Conservation (phyloP, 1,139 yeast genomes). For the Maudiozyma humilis region DNA sequence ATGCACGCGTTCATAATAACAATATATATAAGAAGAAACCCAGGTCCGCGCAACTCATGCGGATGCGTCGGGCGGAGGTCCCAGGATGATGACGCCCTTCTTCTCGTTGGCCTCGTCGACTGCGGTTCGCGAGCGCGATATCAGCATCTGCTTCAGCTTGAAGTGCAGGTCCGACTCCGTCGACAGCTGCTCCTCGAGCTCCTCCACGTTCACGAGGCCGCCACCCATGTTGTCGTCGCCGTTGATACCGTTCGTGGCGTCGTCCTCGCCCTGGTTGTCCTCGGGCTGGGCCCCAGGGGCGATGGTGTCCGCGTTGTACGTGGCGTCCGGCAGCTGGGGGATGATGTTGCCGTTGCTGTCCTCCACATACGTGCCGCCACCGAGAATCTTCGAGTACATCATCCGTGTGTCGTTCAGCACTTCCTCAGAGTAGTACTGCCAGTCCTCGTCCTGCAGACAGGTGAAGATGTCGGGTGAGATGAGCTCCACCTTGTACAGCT, state of each 20-base stretch:
- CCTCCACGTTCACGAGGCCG: conserved; percentile 21
- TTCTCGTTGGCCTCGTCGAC: conserved; percentile 24
- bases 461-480: conserved; percentile 32
- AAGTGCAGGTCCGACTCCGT: conserved; percentile 31
- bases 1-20: neutral
- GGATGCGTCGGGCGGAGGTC: conserved; percentile 16
- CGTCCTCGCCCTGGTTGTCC: conserved; percentile 3
- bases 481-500: conserved; percentile 31
- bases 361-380: conserved; percentile 41
- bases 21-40: neutral
- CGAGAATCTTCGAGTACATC: conserved; percentile 87
- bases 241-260: conserved; percentile 4
- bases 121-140: conserved; percentile 23
- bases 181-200: conserved; percentile 24
- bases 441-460: conserved; percentile 42
- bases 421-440: conserved; percentile 82
- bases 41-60: neutral
- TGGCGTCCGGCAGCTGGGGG: conserved; percentile 19
- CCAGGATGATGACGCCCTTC: conserved; percentile 30
- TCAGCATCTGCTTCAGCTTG: conserved; percentile 25
- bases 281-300: neutral
- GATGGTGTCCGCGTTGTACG: neutral
- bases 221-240: conserved; percentile 13
- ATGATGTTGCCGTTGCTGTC: conserved; percentile 28
- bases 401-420: conserved; percentile 84